These are phyloP conservation scores for Hericium erinaceus DNA, from an alignment of 768 basidiomycete genomes.

Conservation along the genomic window DNA sequence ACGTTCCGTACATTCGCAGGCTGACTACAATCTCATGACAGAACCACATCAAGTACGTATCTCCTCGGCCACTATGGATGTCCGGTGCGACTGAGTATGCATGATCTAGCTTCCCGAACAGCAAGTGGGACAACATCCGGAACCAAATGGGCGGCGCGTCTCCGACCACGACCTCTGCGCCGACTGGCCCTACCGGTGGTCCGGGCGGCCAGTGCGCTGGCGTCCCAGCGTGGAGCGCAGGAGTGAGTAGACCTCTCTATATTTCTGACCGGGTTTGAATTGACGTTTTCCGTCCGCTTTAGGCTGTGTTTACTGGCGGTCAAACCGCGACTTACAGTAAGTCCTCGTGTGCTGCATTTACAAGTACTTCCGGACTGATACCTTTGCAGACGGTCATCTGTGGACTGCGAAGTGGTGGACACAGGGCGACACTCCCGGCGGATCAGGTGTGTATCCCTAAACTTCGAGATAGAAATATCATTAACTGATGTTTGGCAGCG, in stretches of 20 bases:
- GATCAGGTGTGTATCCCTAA: conserved; percentile 26
- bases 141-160: conserved; percentile 43
- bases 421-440: conserved; percentile 45
- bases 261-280: neutral
- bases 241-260: conserved; percentile 19
- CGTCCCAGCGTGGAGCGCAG: conserved; percentile 39
- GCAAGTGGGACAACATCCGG: conserved; percentile 64
- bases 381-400: conserved; percentile 32
- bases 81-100: neutral
- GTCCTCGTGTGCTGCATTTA: conserved; percentile 6
- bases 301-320: conserved; percentile 40
- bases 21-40: conserved; percentile 10
- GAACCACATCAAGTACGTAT: conserved; percentile 50
- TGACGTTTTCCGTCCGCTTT: neutral
- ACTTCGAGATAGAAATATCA: neutral
- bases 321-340: conserved; percentile 36
- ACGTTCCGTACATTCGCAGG: neutral
- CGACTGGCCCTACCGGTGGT: conserved; percentile 20
- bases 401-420: conserved; percentile 64
- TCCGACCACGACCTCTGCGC: conserved; percentile 11
- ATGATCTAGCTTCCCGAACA: conserved; percentile 45
- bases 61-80: neutral
- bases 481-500: conserved; percentile 21
- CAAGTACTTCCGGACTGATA: neutral
- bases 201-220: conserved; percentile 29